These are phyloP conservation scores for Euphorbia tirucalli DNA, from an alignment of 345 rosid species.

Conservation along the genomic window DNA sequence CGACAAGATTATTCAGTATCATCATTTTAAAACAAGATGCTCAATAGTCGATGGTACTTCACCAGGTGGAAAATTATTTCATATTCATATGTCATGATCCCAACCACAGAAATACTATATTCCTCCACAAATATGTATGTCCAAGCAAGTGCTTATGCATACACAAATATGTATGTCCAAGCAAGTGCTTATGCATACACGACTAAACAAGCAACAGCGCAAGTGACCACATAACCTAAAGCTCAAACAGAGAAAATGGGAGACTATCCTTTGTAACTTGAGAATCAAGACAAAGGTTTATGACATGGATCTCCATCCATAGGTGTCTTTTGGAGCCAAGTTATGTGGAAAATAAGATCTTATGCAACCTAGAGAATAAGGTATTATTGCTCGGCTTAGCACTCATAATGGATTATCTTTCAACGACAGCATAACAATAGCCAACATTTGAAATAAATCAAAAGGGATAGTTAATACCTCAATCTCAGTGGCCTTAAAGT, in stretches of 20 bases:
- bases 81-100: not conserved
- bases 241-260: too few species aligned
- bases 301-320: not conserved
- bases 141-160: too few species aligned
- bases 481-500: constrained; percentile 90
- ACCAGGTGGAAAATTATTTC: not conserved
- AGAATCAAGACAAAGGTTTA: not conserved
- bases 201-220: not conserved
- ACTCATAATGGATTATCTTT: not conserved
- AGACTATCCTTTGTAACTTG: too few species aligned
- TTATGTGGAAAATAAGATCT: not conserved
- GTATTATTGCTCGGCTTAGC: not conserved
- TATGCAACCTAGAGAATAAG: not conserved
- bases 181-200: not conserved
- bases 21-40: not conserved
- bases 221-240: too few species aligned
- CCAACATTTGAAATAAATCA: not conserved
- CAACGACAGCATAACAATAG: not conserved
- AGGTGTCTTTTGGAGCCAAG: not conserved
- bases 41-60: too few species aligned
- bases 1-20: not conserved
- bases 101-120: not conserved
- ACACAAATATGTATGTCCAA: too few species aligned
- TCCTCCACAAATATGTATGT: not conserved
- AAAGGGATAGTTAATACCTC: constrained; percentile 45